Percentiles rank a stretch among this genome's conserved stretches.
phyloP scores from a whole-genome alignment of 257 asterid genomes.

The Przewalskia tangutica region DNA sequence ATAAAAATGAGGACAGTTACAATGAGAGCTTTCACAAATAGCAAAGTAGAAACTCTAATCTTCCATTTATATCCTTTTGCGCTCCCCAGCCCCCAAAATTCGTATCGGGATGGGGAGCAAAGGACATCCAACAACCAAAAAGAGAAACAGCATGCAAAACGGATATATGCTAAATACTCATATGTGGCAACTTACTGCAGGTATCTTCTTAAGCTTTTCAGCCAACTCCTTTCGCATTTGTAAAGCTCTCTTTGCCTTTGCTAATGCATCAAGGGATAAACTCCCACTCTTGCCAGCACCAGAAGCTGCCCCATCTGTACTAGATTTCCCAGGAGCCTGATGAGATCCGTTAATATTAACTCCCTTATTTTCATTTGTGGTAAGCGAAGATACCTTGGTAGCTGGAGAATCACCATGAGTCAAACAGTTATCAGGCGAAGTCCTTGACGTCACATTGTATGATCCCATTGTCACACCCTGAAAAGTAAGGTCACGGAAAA shows the following conservation, averaged over 20 bases:
- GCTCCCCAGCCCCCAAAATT: background rate
- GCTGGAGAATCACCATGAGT: slow-evolving; percentile 40
- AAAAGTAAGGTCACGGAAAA: background rate
- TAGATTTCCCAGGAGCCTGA: slow-evolving; percentile 99
- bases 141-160: background rate
- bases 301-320: slow-evolving; percentile 93
- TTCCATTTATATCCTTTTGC: background rate
- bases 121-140: background rate
- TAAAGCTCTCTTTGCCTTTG: slow-evolving; percentile 76
- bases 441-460: slow-evolving; percentile 27
- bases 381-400: slow-evolving; percentile 90
- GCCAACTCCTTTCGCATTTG: slow-evolving; percentile 76
- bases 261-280: slow-evolving; percentile 77
- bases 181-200: slow-evolving; percentile 41
- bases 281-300: slow-evolving; percentile 70
- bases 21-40: background rate
- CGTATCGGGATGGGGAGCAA: background rate
- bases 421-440: slow-evolving; percentile 26
- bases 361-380: slow-evolving; percentile 92
- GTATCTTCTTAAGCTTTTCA: slow-evolving; percentile 74
- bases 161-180: background rate
- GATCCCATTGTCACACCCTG: slow-evolving; percentile 61
- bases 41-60: background rate
- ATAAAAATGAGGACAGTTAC: background rate
- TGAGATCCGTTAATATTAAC: slow-evolving; percentile 95